phyloP scores from a whole-genome alignment of 179 eudicot genomes.

The Amaranthus tricolor region DNA sequence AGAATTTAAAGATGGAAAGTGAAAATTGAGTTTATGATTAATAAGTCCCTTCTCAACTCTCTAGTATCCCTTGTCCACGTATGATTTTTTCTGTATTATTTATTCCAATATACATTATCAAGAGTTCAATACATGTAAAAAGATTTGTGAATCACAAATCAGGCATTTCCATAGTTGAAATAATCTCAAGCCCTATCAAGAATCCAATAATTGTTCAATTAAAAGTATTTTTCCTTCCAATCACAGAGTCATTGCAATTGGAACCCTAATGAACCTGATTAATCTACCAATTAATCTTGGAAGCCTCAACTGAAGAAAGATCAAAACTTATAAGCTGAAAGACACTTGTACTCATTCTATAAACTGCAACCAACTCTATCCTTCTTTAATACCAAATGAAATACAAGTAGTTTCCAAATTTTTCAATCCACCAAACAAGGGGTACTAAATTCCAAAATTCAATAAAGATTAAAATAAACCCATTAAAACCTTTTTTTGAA shows the following conservation, averaged over 20 bases:
- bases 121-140: not conserved
- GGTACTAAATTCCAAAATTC: too few relatives aligned
- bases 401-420: not conserved
- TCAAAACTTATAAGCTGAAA: not conserved
- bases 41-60: not conserved
- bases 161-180: not conserved
- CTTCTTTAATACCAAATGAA: not conserved
- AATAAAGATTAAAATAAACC: too few relatives aligned
- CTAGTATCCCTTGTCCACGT: not conserved
- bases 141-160: too few relatives aligned
- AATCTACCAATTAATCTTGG: not conserved
- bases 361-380: not conserved
- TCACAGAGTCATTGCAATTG: not conserved
- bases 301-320: constrained; percentile 5
- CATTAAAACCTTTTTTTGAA: too few relatives aligned
- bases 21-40: not conserved
- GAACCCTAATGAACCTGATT: not conserved
- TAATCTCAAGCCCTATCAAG: not conserved
- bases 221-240: not conserved
- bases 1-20: not conserved
- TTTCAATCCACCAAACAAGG: not conserved
- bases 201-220: not conserved
- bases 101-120: not conserved
- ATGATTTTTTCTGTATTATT: not conserved
- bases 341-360: not conserved